These are phyloP conservation scores for Trifolium fragiferum DNA, from an alignment of 306 rosid species.

Conservation along the genomic window DNA sequence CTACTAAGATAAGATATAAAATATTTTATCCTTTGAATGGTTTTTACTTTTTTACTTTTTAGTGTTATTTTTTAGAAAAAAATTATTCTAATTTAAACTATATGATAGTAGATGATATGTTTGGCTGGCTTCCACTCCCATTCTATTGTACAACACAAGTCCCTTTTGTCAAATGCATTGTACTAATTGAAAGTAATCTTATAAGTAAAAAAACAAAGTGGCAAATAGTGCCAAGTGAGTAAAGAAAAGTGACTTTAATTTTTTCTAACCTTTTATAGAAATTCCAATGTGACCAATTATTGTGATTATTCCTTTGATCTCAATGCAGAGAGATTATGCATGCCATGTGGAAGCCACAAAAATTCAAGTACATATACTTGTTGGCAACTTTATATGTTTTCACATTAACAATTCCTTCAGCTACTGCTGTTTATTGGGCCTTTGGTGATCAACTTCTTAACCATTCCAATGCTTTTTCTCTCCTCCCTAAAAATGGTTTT, in stretches of 20 bases:
- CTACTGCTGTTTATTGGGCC: slow-evolving; percentile 91
- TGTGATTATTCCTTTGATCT: slow-evolving; percentile 32
- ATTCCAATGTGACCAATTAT: slow-evolving; percentile 32
- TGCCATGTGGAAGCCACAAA: slow-evolving; percentile 99
- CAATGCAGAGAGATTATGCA: slow-evolving; percentile 91
- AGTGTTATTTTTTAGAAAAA: not conserved
- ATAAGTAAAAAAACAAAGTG: slow-evolving; percentile 29
- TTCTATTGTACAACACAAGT: slow-evolving; percentile 20
- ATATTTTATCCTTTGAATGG: slow-evolving; percentile 15
- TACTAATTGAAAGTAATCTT: not conserved
- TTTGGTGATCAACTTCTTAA: slow-evolving; percentile 86
- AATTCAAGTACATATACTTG: slow-evolving; percentile 86
- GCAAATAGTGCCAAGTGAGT: slow-evolving; percentile 28
- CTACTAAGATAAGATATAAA: slow-evolving; percentile 28
- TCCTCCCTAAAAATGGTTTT: slow-evolving; percentile 75
- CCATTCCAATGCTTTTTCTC: slow-evolving; percentile 92
- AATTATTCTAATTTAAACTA: not conserved
- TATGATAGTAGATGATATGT: not conserved
- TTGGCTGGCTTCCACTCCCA: slow-evolving; percentile 11
- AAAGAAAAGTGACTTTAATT: not conserved
- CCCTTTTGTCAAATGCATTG: not conserved
- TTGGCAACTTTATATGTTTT: slow-evolving; percentile 89
- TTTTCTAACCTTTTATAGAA: slow-evolving; percentile 28
- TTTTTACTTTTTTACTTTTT: not conserved
- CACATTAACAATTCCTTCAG: slow-evolving; percentile 87